Evolutionary conservation across 2,329 filamentous ascomycete genomes (phyloP).

Genomic region (Aspergillus sp.): DNA sequence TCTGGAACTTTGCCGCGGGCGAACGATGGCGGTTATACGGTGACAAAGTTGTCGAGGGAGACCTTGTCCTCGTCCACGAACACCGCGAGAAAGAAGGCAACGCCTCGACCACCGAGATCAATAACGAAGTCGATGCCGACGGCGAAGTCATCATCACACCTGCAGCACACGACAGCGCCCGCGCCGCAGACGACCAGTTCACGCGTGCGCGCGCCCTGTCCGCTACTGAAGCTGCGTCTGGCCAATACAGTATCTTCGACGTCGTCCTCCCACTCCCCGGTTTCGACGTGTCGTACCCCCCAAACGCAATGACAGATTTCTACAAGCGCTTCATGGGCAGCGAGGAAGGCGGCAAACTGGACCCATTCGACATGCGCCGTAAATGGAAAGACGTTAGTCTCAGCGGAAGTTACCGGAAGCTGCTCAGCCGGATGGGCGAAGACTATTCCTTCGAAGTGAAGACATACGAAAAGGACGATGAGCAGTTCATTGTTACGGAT

Average conservation of each 20-base stretch:
- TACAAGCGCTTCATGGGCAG: slow-evolving; percentile 82
- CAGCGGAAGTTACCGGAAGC: slow-evolving; percentile 78
- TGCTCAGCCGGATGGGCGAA: slow-evolving; percentile 64
- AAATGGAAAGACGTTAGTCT: slow-evolving; percentile 81
- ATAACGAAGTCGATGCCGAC: slow-evolving; percentile 47
- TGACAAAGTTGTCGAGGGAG: slow-evolving; percentile 68
- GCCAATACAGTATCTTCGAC: slow-evolving; percentile 75
- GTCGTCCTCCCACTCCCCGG: slow-evolving; percentile 88
- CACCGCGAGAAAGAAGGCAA: slow-evolving; percentile 37
- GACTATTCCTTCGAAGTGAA: slow-evolving; percentile 62
- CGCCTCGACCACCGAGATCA: slow-evolving; percentile 28
- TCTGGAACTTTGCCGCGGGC: slow-evolving; percentile 85
- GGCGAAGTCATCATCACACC: slow-evolving; percentile 62
- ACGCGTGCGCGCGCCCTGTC: slow-evolving; percentile 67
- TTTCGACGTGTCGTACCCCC: slow-evolving; percentile 79
- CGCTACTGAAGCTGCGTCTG: slow-evolving; percentile 68
- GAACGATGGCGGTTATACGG: slow-evolving; percentile 74
- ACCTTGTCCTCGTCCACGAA: slow-evolving; percentile 66
- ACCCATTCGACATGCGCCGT: slow-evolving; percentile 81
- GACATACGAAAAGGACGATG: slow-evolving; percentile 57
- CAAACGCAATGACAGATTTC: slow-evolving; percentile 74
- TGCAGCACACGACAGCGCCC: slow-evolving; percentile 49
- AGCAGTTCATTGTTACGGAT: slow-evolving; percentile 88
- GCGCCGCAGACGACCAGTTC: slow-evolving; percentile 51
- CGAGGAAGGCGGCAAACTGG: slow-evolving; percentile 66